Conservation (phyloP, 441 rosid species). For the Pelargonium hybrid region DNA sequence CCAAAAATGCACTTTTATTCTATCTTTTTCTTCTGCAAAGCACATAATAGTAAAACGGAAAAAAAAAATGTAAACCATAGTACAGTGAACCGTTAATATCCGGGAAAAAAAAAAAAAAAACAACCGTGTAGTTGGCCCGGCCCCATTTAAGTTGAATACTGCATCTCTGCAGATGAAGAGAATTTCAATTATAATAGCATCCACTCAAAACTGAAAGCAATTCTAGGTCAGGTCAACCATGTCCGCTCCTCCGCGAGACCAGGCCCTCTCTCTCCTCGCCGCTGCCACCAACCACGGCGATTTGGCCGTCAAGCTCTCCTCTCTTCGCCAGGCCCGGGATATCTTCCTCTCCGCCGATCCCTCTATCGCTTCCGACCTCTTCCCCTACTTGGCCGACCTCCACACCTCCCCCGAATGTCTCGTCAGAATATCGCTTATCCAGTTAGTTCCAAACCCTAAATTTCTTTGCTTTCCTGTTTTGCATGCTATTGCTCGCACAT, state of each 20-base stretch:
- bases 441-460: conserved; percentile 56
- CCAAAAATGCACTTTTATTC: too few relatives aligned
- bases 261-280: conserved; percentile 71
- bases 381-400: conserved; percentile 68
- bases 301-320: conserved; percentile 88
- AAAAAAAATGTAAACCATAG: too few relatives aligned
- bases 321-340: conserved; percentile 73
- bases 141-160: too few relatives aligned
- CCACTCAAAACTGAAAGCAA: too few relatives aligned
- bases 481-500: not conserved
- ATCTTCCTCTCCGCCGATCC: conserved; percentile 58
- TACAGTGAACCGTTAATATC: too few relatives aligned
- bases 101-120: too few relatives aligned
- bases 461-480: conserved; percentile 4
- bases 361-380: conserved; percentile 63
- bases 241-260: conserved; percentile 45
- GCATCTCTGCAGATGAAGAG: too few relatives aligned
- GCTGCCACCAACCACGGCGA: conserved; percentile 86
- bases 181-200: too few relatives aligned
- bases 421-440: conserved; percentile 64
- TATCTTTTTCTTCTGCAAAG: too few relatives aligned
- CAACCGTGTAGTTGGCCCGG: too few relatives aligned
- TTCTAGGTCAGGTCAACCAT: conserved; percentile 4
- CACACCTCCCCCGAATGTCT: conserved; percentile 69
- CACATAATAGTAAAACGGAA: too few relatives aligned